Conservation (phyloP, 1,284 basidiomycete species). For the Fomitopsis schrenkii region DNA sequence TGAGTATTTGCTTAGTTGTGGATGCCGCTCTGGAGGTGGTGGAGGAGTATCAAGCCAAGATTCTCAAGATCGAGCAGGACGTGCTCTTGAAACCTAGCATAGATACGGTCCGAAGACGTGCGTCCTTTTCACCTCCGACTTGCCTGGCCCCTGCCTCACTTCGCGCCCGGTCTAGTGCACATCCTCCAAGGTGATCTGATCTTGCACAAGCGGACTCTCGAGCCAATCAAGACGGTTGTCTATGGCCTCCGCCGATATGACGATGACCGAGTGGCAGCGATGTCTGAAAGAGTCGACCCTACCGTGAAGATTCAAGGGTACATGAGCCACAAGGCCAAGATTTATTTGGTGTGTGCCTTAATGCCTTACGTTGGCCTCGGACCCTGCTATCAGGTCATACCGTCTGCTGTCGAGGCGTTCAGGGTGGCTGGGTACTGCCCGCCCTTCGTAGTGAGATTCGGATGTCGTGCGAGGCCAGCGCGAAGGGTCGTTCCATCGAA, state of each 20-base stretch:
- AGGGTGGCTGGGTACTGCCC: neutral
- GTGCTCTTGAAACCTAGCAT: conserved; percentile 58
- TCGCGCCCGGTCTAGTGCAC: conserved; percentile 42
- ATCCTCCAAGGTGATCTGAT: conserved; percentile 71
- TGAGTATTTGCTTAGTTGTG: conserved; percentile 39
- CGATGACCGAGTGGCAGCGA: conserved; percentile 55
- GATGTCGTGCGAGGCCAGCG: neutral
- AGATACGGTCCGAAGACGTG: conserved; percentile 53
- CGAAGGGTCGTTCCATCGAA: neutral
- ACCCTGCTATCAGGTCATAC: neutral
- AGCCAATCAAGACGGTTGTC: conserved; percentile 62
- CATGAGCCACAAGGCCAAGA: conserved; percentile 65
- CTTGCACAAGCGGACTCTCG: conserved; percentile 64
- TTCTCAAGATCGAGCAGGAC: conserved; percentile 55
- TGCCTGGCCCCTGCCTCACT: neutral
- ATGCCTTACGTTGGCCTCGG: neutral
- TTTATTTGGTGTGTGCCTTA: conserved; percentile 48
- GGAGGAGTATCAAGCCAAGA: conserved; percentile 59
- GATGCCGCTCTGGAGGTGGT: conserved; percentile 64
- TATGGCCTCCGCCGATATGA: conserved; percentile 66
- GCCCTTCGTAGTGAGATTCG: neutral
- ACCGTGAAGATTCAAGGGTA: conserved; percentile 45
- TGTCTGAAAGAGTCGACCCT: conserved; percentile 35
- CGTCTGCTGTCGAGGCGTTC: neutral
- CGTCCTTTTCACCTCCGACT: conserved; percentile 20